These are phyloP conservation scores for Elaeis oleifera DNA, from an alignment of 202 grass and related monocot species.

Conservation along the genomic window DNA sequence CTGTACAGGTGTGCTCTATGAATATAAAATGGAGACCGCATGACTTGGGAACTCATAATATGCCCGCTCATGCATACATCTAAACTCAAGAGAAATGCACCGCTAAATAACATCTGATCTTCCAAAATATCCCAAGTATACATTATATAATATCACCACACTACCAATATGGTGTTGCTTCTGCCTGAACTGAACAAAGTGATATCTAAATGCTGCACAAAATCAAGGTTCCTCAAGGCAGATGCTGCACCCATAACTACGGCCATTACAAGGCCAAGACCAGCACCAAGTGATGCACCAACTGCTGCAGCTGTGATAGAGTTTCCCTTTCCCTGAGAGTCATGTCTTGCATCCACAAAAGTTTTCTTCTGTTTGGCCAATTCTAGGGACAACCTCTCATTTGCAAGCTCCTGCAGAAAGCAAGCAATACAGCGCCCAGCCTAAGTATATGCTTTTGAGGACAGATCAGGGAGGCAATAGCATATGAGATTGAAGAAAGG, in stretches of 20 bases:
- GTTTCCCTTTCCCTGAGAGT: slow-evolving; percentile 44
- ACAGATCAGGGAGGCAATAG: not conserved
- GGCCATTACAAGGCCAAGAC: slow-evolving; percentile 82
- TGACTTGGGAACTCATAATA: too few relatives aligned
- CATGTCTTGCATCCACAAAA: slow-evolving; percentile 36
- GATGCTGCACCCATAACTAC: slow-evolving; percentile 94
- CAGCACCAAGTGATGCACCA: slow-evolving; percentile 80
- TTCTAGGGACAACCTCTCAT: slow-evolving; percentile 51
- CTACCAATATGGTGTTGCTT: too few relatives aligned
- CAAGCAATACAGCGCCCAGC: slow-evolving; percentile 11
- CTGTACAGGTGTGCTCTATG: too few relatives aligned
- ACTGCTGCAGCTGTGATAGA: slow-evolving; percentile 78
- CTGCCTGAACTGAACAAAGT: too few relatives aligned
- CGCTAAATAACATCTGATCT: too few relatives aligned
- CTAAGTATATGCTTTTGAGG: not conserved
- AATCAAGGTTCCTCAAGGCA: slow-evolving; percentile 55
- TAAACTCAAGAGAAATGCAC: too few relatives aligned
- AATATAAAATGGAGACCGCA: too few relatives aligned
- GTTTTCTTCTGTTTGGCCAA: slow-evolving; percentile 47
- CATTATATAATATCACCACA: too few relatives aligned
- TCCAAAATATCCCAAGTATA: too few relatives aligned
- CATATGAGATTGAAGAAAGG: not conserved
- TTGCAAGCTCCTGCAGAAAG: slow-evolving; percentile 50
- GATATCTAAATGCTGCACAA: too few relatives aligned
- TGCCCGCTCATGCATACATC: too few relatives aligned